phyloP scores from a whole-genome alignment of 129 eudicot species.

The Mikania micrantha region DNA sequence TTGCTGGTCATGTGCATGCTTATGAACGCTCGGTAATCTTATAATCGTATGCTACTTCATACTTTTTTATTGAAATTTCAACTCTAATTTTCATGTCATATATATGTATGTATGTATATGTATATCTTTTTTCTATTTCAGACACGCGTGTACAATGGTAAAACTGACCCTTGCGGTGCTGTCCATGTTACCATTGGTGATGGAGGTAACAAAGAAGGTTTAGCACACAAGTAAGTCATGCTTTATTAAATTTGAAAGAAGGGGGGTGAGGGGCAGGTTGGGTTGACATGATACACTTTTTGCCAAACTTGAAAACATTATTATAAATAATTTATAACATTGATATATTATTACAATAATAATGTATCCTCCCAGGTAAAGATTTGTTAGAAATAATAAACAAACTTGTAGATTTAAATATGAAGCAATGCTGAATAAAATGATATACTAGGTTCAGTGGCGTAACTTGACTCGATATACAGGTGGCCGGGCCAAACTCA shows the following conservation, averaged over 20 bases:
- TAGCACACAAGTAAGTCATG: conserved; percentile 57
- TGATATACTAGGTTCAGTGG: neutral
- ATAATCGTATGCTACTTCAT: neutral
- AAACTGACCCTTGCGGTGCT: conserved; percentile 80
- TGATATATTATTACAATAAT: no score
- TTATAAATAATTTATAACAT: no score
- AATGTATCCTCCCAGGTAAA: no score
- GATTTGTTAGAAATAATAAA: no score
- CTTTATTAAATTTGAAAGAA: neutral
- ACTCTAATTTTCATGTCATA: neutral
- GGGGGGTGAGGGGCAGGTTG: neutral
- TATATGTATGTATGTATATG: no score
- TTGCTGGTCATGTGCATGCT: conserved; percentile 98
- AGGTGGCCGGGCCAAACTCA: no score
- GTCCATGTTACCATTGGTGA: conserved; percentile 94
- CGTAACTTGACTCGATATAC: no score
- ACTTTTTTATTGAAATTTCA: neutral
- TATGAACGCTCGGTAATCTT: conserved; percentile 84
- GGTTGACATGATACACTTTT: neutral
- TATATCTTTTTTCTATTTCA: conserved; percentile 20
- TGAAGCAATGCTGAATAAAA: no score
- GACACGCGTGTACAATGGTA: conserved; percentile 75
- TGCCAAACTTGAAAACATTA: neutral
- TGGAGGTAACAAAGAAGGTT: conserved; percentile 94
- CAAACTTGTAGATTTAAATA: no score